Base-by-base conservation (phyloP, 192 early-diverging fungal genomes). In the Umbelopsis ramanniana region DNA sequence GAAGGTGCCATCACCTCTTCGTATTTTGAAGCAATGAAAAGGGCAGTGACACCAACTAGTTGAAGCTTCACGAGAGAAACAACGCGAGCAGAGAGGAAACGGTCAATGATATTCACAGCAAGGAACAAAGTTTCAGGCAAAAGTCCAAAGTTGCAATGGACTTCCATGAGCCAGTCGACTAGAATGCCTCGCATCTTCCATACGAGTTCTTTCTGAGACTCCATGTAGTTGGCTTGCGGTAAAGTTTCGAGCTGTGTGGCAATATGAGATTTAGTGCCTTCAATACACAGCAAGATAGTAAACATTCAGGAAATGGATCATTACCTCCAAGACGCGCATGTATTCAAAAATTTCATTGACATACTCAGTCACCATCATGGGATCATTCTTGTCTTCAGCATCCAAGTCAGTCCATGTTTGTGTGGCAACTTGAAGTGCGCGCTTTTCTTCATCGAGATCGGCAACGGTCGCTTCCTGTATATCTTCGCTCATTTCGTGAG, bases 81-180 rank as follows among this genome's bases (percentile, higher is more conserved):
- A n/a, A 89, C 84, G 35, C 97, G 92, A 54, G 82, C 75, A 23
- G 94, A 94, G 22, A 99, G 86, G 79, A 98, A 97, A 7, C 98
- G 93, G 76, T 99, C 98, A 46, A 99, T 87, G 43, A 98, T 86
- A 80, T 99, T 99, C 68, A 98, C 89, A 9, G 95, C 83, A 68
- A 98, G 76, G 74, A 91, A 99, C 12, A 99, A 85, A 8, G 98
- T 98, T 82, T 99, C 98, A 24, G 96, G 94, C 17, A 97, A 84
- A 68, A 98, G 84, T 43, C 90, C 89, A 81, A 99, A 94, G 76
- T 95, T 91, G 79, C 88, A 80, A 81, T 98, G 96, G 23, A 95
- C 90, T 76, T 98, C 94, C 52, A 96, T 86, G 0, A 99, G 83
- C 98, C 98, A 99, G 80, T 98, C 95, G 35, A 97, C 84, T n/a